Conservation (phyloP, 2,329 filamentous ascomycete species). For the Lachnellula arida region DNA sequence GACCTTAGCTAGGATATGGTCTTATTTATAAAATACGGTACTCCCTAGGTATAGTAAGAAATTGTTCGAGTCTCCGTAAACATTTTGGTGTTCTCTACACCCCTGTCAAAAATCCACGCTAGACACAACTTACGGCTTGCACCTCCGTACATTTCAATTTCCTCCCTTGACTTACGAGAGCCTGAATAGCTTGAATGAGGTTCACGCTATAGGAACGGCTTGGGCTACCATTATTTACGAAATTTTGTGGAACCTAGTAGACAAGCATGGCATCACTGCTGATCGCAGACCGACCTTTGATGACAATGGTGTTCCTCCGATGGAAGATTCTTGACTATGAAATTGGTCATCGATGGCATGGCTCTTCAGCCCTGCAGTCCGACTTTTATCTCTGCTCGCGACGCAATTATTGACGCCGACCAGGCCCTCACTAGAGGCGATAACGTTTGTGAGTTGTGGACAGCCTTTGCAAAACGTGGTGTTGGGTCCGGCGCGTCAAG, state of each 20-base stretch:
- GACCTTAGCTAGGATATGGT: too few species aligned
- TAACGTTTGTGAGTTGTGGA: conserved; percentile 51
- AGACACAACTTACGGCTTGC: too few species aligned
- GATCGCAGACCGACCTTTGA: conserved; percentile 38
- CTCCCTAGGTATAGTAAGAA: too few species aligned
- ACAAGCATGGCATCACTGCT: conserved; percentile 49
- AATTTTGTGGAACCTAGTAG: conserved; percentile 53
- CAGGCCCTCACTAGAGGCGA: conserved; percentile 44
- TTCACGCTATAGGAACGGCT: conserved; percentile 47
- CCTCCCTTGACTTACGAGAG: conserved; percentile 45
- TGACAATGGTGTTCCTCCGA: conserved; percentile 43
- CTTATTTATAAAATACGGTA: too few species aligned
- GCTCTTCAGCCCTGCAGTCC: conserved; percentile 53
- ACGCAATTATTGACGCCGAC: conserved; percentile 54
- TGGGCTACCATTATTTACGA: conserved; percentile 53
- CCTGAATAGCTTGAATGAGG: conserved; percentile 35
- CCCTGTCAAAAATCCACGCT: too few species aligned
- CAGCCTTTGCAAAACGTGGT: conserved; percentile 52
- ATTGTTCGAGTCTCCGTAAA: too few species aligned
- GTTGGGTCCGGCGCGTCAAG: conserved; percentile 34
- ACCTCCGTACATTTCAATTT: too few species aligned
- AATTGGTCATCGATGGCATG: conserved; percentile 47
- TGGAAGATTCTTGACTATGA: conserved; percentile 39
- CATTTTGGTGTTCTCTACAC: too few species aligned
- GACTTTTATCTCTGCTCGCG: conserved; percentile 47